Base-by-base conservation (phyloP, 1,139 yeast species). In the Saccharomyces hybrid region DNA sequence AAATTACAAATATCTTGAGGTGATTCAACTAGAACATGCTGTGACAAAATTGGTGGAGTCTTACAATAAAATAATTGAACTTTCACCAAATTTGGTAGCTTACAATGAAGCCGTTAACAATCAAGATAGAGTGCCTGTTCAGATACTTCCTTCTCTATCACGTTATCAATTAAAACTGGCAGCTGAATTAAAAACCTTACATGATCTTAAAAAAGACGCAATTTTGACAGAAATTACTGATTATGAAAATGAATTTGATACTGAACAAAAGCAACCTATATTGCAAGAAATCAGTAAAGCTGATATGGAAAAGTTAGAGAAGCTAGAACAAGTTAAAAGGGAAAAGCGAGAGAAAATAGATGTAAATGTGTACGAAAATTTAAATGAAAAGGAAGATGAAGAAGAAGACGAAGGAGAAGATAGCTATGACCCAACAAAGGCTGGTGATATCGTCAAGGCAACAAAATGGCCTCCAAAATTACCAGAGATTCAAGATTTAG, bases 401-500 rank as follows among this genome's bases (percentile, higher is more conserved):
- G 55, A 58, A 13, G 56, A 54, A 1, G 59, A 56, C 14, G 62
- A 62, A 11, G 60, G 53, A 2, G 65, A 62, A 14, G 65, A 60
- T 34, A 47, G 55, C 44, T 56, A 59, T 34, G 57, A 60, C 50
- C 52, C 62, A 42, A 48, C 46, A 48, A 46, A 53, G 3, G 57
- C 55, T 11, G 50, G 44, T 31, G 38, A 57, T 54, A 48, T 6
- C 53, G 53, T 16, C 48, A 52, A 5, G 47, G 54, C 11, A 29
- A 52, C 26, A 46, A 52, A 62, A 57, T 61, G 72, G 72, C 85
- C 82, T 0, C 97, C 97, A 1, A 75, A 76, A 5, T 70, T 91
- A 27, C 98, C 98, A 0, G 71, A 70, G 26, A 88, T 93, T 52
- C 70, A 75, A 9, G 81, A 86, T 64, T 78, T 79, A 1, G 75